Base-by-base conservation (phyloP, 257 asterid genomes). In the Salvia splendens region DNA sequence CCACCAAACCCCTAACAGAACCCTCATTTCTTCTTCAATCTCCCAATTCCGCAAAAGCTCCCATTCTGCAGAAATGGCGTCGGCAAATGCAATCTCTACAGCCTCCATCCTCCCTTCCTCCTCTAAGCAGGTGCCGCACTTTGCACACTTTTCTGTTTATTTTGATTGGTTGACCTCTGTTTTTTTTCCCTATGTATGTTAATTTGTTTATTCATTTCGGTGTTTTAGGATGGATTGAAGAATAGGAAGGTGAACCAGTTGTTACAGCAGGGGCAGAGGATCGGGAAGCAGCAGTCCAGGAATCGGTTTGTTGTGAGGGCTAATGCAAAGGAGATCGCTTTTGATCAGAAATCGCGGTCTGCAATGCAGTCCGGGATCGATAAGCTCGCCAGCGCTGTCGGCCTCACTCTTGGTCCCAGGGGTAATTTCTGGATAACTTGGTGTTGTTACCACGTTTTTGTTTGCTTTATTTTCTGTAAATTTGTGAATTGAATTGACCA, bases 391-490 rank as follows among this genome's bases (percentile, higher is more conserved):
- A 94, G 90, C 78, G 92, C 88, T 9, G 97, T 93, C 46, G 99
- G 95, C 8, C 91, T 93, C 45, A 90, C 99, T 54, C 94, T 93
- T 58, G 97, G 97, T 16, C 99, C 97, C 24, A 87, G 99, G 74
- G 97, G 99, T 93, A 77, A 73, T 57, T 63, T 45, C 36, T 61
- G 20, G 12, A 63, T 5, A 20, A 33, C 46, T 24, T 42, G 5
- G 45, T 56, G 0, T 33, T 35, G 16, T 11, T 42, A 28, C 4
- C 62, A 5, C 20, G 2, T 41, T 4, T 3, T 8, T 3, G 28
- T 46, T 67, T 53, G 49, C 40, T 51, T 57, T 55, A 0, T 14
- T 36, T 50, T 28, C 3, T 40, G 69, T 10, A 59, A 28, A 3
- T 65, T 43, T 17, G 35, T 72, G 50, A 43, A 46, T 58, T 14